phyloP scores from a whole-genome alignment of 106 monocot genomes.

The Dioscorea dumetorum region DNA sequence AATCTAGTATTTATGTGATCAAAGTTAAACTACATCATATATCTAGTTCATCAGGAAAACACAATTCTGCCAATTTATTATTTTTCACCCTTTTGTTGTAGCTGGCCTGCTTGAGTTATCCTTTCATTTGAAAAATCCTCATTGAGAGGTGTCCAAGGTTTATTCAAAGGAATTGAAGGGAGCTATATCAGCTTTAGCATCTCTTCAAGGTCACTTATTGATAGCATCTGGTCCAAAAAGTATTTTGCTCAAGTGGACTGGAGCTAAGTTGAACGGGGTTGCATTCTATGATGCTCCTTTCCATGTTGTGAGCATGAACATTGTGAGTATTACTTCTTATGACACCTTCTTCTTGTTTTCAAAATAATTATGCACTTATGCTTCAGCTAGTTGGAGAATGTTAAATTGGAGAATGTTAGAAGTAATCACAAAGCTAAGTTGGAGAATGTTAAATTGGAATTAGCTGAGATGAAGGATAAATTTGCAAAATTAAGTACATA shows the following conservation, averaged over 20 bases:
- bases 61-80: neutral
- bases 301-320: conserved; percentile 98
- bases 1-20: conserved; percentile 43
- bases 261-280: conserved; percentile 86
- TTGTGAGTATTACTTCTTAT: conserved; percentile 33
- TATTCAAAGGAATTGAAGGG: conserved; percentile 96
- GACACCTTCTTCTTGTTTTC: neutral
- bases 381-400: no score
- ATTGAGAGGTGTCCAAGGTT: conserved; percentile 65
- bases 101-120: neutral
- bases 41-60: no score
- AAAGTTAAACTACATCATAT: neutral
- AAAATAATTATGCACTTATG: no score
- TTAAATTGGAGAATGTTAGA: no score
- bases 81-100: conserved; percentile 1
- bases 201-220: conserved; percentile 95
- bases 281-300: conserved; percentile 98
- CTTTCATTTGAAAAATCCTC: neutral
- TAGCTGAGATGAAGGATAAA: no score
- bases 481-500: no score
- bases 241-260: conserved; percentile 88
- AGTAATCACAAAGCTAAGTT: no score
- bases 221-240: no score
- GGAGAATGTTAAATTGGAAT: no score
- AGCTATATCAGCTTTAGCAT: conserved; percentile 87